These are phyloP conservation scores for Fragaria ananassa DNA, from an alignment of 306 rosid species.

Conservation along the genomic window DNA sequence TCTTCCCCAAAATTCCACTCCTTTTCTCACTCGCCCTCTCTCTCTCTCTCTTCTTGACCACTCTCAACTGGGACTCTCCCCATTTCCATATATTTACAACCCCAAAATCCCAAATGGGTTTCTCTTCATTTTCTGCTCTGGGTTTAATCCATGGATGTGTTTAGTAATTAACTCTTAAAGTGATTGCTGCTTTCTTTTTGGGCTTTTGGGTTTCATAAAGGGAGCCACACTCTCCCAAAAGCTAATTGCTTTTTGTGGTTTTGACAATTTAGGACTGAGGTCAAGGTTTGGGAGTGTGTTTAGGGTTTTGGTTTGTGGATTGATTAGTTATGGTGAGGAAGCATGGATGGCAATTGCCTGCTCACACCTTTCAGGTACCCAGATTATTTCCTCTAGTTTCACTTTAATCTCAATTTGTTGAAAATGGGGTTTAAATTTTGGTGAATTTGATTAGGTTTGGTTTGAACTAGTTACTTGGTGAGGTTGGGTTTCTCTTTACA, in stretches of 20 bases:
- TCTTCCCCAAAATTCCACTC: background rate
- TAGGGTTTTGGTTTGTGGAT: conserved; percentile 22
- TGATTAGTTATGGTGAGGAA: conserved; percentile 72
- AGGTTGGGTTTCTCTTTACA: conserved; percentile 1
- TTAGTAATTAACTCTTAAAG: conserved; percentile 15
- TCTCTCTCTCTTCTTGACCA: background rate
- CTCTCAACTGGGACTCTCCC: background rate
- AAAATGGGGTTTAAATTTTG: background rate
- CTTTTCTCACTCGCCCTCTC: background rate
- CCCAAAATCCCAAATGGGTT: background rate
- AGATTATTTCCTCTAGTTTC: background rate
- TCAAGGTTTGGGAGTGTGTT: conserved; percentile 4
- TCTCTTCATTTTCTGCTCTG: background rate
- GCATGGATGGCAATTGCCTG: conserved; percentile 98
- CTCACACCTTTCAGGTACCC: conserved; percentile 91
- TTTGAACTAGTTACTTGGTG: conserved; percentile 12
- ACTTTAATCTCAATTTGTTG: background rate
- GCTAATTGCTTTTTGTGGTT: background rate
- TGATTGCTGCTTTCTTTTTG: conserved; percentile 20
- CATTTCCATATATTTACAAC: background rate
- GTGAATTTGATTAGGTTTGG: conserved; percentile 38
- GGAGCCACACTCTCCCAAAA: background rate
- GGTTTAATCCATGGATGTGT: conserved; percentile 1
- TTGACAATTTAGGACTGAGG: conserved; percentile 13
- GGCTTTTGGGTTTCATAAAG: conserved; percentile 25